These are phyloP conservation scores for Xerocomus minutiporus DNA, from an alignment of 1,284 basidiomycete genomes.

Conservation along the genomic window DNA sequence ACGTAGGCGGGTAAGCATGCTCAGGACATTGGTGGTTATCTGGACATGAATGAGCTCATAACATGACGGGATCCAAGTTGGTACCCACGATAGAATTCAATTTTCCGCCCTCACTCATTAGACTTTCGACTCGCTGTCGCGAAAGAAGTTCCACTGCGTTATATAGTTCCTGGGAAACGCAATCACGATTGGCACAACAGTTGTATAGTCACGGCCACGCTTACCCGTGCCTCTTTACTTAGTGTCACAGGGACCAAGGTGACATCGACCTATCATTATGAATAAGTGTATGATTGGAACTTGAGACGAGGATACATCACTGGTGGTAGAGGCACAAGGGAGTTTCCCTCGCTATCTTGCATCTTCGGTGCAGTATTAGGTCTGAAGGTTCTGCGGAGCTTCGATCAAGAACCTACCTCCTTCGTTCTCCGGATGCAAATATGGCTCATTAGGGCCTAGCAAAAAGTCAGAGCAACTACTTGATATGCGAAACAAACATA, in stretches of 20 bases:
- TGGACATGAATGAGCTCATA: conserved; percentile 26
- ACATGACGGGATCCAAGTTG: background rate
- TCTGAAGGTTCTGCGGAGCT: background rate
- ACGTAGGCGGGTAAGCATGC: conserved; percentile 82
- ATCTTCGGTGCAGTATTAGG: conserved; percentile 47
- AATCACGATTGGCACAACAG: conserved; percentile 3
- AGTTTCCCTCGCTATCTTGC: conserved; percentile 72
- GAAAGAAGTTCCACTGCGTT: conserved; percentile 69
- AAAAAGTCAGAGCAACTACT: conserved; percentile 2
- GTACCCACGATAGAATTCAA: conserved; percentile 29
- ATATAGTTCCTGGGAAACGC: conserved; percentile 56
- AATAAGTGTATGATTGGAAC: conserved; percentile 1
- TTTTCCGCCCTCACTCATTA: conserved; percentile 38
- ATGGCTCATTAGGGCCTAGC: conserved; percentile 76
- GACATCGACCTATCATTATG: conserved; percentile 58
- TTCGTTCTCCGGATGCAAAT: conserved; percentile 84
- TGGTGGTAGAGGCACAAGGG: conserved; percentile 71
- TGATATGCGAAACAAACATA: conserved; percentile 32
- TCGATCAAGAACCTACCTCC: conserved; percentile 48
- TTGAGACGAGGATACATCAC: conserved; percentile 37
- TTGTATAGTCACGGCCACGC: conserved; percentile 10
- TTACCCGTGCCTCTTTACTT: conserved; percentile 60
- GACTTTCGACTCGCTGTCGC: conserved; percentile 54
- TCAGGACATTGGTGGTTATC: conserved; percentile 69
- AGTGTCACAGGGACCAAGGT: conserved; percentile 69